Base-by-base conservation (phyloP, 768 basidiomycete species). In the Leccinum rimulosum region DNA sequence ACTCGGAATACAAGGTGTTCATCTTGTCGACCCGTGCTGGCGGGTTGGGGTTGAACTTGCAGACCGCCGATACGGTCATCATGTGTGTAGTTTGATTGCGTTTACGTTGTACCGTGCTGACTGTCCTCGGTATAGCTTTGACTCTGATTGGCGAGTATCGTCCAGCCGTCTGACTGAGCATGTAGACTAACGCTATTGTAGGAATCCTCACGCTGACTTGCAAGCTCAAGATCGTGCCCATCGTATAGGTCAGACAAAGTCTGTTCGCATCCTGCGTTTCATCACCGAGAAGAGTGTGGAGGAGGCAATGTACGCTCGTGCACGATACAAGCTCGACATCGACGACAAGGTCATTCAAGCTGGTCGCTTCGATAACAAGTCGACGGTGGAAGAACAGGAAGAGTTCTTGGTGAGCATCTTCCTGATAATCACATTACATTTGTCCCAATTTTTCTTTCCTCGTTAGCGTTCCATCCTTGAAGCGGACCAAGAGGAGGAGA, bases 261-360 rank as follows among this genome's bases (percentile, higher is more conserved):
- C 95, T 49, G 97, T 99, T 19, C 87, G 95, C 33, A 98, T 99
- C 63, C 80, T 98, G 63, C 87, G 96, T 61, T 92, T 99, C 74
- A 95, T 99, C 71, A 97, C 96, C 4, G 93, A 97, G 74, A 94
- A 95, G 79, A 96, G 95, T 62, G 94, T 99, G 25, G 97, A 98
- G 76, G 97, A 98, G 75, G 93, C 95, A 4, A 97, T 98, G 85
- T 91, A 98, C 61, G 91, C 93, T 49, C 86, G 95, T 63, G 97
- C 97, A 6, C 85, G 92, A 58, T 92, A 86, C 76, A 99, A 99
- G 80, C 88, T 98, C 30, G 96, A 96, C 68, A 95, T 99, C 68
- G 97, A 99, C 72, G 95, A 96, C 78, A 98, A 99, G 74, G 96
- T 97, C 76, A 98, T 98, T 68, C 96, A 98, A 78, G 95, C 95